phyloP scores from a whole-genome alignment of 2,329 filamentous ascomycete species.

The Fusarium sp. region DNA sequence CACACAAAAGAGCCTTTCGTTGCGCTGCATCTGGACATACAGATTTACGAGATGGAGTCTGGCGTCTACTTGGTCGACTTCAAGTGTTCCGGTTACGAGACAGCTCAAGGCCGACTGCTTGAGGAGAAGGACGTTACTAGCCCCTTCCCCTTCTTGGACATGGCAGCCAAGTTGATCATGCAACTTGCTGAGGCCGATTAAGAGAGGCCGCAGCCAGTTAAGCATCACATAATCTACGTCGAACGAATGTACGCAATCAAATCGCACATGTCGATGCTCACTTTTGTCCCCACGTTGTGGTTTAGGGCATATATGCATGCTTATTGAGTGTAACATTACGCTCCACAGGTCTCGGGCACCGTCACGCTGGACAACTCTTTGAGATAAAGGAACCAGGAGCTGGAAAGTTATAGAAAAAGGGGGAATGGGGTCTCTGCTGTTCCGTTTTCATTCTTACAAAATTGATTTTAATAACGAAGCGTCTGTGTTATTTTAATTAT shows the following conservation, averaged over 20 bases:
- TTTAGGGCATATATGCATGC: not conserved
- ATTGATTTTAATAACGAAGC: conserved; percentile 4
- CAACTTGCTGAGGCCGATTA: conserved; percentile 86
- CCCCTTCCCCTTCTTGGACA: conserved; percentile 95
- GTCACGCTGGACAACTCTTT: not conserved
- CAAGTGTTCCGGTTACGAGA: conserved; percentile 98
- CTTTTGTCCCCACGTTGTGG: not conserved
- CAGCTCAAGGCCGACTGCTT: conserved; percentile 75
- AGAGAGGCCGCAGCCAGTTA: conserved; percentile 17
- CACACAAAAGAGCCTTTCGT: conserved; percentile 73
- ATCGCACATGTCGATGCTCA: not conserved
- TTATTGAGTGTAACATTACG: not conserved
- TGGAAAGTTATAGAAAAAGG: conserved; percentile 3
- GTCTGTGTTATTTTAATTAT: conserved; percentile 8
- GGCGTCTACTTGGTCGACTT: conserved; percentile 97
- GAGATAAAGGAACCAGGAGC: conserved; percentile 2
- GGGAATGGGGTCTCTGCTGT: not conserved
- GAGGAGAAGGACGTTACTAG: conserved; percentile 96
- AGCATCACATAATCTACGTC: not conserved
- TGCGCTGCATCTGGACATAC: conserved; percentile 96
- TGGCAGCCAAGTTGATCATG: conserved; percentile 91
- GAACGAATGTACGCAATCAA: not conserved
- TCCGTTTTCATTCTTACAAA: not conserved
- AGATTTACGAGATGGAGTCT: conserved; percentile 93
- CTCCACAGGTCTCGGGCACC: not conserved